Evolutionary conservation across 257 asterid species (phyloP), one percentile per base, ranked within the genome.

Genomic region (Thymus quinquecostatus): DNA sequence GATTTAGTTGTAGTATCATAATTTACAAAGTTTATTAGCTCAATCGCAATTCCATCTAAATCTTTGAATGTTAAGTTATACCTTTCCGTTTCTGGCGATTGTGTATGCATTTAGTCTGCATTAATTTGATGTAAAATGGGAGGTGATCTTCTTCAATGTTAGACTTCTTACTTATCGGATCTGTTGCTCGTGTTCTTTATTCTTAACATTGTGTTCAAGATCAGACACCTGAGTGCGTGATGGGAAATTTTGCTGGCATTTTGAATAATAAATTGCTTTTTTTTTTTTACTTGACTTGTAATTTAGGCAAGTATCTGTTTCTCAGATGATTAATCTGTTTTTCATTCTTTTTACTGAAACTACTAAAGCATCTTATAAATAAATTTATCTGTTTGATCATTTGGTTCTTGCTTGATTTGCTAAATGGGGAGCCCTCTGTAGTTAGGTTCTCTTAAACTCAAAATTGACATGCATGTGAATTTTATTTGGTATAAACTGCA

Each of bases 361-460:
- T 49, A 21, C 29, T 40, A 60, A 21, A 68, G 69, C 56, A 13
- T 70, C 29, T 63, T n/a, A 45, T 64, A 29, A 64, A 34, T 4
- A 56, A 29, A 8, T 44, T 56, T 2, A 41, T 47, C 34, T 13
- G 28, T 58, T 58, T 36, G 6, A 29, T 50, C 5, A 1, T 12
- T 11, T 32, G 45, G 44, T 50, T 71, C n/a, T 66, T 34, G 49
- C 58, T 57, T 50, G 55, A 58, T 21, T 45, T 30, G 47, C 51
- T 68, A 32, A 51, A 7, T 30, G 45, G 43, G 70, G 48, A 63
- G 43, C 58, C 60, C 34, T 73, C 9, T 78, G 60, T 72, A 33
- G 53, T 55, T 44, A 40, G 29, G 33, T 45, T 69, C 59, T 68
- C 64, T 27, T 43, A 29, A 64, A 48, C 28, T 6, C 34, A 32